Evolutionary conservation across 768 basidiomycete species (phyloP).

Genomic region (Agaricus sinodeliciosus): DNA sequence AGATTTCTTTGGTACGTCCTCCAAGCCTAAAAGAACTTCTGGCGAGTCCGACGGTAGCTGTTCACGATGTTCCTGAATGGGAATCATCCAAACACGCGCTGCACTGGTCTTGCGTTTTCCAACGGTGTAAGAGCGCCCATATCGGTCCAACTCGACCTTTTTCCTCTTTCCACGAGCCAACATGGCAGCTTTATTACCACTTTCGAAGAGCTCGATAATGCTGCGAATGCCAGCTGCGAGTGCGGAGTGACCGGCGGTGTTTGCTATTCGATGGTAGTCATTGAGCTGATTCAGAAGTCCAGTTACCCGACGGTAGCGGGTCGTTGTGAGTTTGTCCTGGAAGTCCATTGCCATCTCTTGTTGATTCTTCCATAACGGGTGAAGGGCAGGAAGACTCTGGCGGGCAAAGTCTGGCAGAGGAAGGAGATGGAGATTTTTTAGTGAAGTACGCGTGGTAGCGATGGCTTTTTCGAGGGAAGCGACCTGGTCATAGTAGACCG

Average conservation of each 20-base stretch:
- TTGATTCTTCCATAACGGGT: constrained; percentile 64
- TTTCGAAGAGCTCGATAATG: constrained; percentile 60
- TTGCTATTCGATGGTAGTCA: constrained; percentile 53
- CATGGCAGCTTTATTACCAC: constrained; percentile 47
- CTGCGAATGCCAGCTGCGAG: constrained; percentile 42
- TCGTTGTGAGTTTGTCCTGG: constrained; percentile 52
- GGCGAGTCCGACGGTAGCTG: constrained; percentile 12
- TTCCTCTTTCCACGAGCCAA: constrained; percentile 48
- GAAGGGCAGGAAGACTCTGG: constrained; percentile 48
- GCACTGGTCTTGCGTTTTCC: constrained; percentile 87
- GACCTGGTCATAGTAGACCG: constrained; percentile 70
- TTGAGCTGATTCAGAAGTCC: constrained; percentile 60
- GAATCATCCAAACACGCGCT: constrained; percentile 92
- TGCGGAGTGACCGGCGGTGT: constrained; percentile 49
- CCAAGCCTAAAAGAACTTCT: constrained; percentile 22
- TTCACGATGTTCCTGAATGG: constrained; percentile 29
- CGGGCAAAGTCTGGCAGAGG: constrained; percentile 73
- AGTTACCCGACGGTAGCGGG: constrained; percentile 63
- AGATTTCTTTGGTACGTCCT: constrained; percentile 15
- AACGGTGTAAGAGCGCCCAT: constrained; percentile 80
- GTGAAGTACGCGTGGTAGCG: constrained; percentile 44
- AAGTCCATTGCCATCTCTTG: constrained; percentile 53
- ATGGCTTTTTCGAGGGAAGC: constrained; percentile 60
- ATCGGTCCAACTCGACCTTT: constrained; percentile 56
- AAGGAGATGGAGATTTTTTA: constrained; percentile 61